phyloP scores from a whole-genome alignment of 345 rosid species.

The Jatropha curcas region DNA sequence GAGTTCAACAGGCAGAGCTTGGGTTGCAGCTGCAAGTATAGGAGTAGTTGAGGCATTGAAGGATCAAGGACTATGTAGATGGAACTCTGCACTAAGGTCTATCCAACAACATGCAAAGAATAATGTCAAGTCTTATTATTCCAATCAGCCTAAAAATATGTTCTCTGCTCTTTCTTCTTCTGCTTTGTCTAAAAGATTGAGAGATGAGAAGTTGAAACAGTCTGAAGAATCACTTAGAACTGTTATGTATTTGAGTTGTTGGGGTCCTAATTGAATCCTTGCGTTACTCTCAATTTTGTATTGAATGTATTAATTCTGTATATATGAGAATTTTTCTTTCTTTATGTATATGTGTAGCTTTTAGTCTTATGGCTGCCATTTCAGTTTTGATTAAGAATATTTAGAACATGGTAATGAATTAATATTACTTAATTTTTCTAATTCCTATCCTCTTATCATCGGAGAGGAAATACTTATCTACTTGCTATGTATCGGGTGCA shows the following conservation, averaged over 20 bases:
- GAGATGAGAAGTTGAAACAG: conserved; percentile 10
- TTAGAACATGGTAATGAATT: no score
- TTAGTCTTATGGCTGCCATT: not conserved
- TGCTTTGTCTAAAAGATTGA: conserved; percentile 1
- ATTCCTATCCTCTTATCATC: no score
- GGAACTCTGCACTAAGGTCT: conserved; percentile 32
- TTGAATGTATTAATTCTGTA: not conserved
- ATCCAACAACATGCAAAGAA: conserved; percentile 23
- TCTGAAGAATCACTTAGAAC: conserved; percentile 16
- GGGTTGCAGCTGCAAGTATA: conserved; percentile 36
- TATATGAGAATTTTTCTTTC: not conserved
- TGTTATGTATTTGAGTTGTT: conserved; percentile 25
- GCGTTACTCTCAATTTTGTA: not conserved
- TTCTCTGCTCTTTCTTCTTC: conserved; percentile 16
- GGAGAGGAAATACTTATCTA: no score
- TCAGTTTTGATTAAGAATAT: not conserved
- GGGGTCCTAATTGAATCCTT: conserved; percentile 20
- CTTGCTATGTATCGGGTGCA: no score
- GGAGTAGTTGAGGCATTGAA: conserved; percentile 43
- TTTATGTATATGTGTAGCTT: not conserved
- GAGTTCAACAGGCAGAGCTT: conserved; percentile 39
- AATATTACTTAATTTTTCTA: no score
- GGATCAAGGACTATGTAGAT: conserved; percentile 43
- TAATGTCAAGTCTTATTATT: conserved; percentile 18
- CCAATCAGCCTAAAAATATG: conserved; percentile 9